phyloP scores from a whole-genome alignment of 768 basidiomycete genomes.

The Mycena rebaudengoi region DNA sequence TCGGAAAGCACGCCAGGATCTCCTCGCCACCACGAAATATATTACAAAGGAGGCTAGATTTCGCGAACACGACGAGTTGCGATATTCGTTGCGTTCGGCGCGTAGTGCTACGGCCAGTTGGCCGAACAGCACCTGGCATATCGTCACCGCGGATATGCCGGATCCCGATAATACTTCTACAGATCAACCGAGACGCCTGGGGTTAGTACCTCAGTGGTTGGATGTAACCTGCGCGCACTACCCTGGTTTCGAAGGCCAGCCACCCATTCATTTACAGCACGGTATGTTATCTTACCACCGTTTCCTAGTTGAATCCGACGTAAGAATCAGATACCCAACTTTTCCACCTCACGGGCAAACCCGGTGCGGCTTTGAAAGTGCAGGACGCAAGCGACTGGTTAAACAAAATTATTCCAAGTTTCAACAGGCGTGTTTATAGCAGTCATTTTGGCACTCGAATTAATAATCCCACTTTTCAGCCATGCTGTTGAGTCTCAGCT shows the following conservation, averaged over 20 bases:
- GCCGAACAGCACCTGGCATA: conserved; percentile 38
- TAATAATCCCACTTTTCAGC: conserved; percentile 30
- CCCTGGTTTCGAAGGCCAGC: conserved; percentile 33
- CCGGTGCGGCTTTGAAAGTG: background rate
- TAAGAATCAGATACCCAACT: conserved; percentile 21
- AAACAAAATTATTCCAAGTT: conserved; percentile 29
- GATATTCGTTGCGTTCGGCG: conserved; percentile 45
- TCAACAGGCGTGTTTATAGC: conserved; percentile 40
- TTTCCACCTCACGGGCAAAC: conserved; percentile 24
- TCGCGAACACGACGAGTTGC: conserved; percentile 48
- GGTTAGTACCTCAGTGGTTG: conserved; percentile 52
- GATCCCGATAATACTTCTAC: background rate
- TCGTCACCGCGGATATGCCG: conserved; percentile 46
- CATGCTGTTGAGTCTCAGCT: conserved; percentile 46
- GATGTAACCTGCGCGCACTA: conserved; percentile 27
- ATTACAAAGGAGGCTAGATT: conserved; percentile 25
- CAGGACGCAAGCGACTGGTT: conserved; percentile 16
- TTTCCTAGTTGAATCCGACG: conserved; percentile 24
- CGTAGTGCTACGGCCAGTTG: conserved; percentile 37
- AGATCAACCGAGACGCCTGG: conserved; percentile 34
- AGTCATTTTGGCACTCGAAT: background rate
- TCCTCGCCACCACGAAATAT: conserved; percentile 3
- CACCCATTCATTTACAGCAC: conserved; percentile 40
- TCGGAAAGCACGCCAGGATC: conserved; percentile 14
- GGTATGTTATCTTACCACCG: conserved; percentile 35